Evolutionary conservation across 192 early-diverging fungal species (phyloP).

Genomic region (Mortierella antarctica): DNA sequence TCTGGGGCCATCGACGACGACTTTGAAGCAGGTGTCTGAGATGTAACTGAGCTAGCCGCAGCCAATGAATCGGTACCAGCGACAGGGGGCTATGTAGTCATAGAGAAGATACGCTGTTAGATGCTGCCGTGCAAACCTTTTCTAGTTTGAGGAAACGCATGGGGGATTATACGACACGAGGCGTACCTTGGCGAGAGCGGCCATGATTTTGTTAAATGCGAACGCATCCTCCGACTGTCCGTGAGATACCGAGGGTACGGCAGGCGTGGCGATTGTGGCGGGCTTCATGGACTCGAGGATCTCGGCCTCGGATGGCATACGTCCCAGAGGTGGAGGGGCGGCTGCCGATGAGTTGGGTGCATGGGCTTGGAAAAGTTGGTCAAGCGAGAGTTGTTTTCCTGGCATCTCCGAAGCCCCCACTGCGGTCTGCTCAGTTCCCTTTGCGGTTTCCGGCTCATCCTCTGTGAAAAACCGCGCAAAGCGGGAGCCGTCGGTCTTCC

Average conservation of each 20-base stretch:
- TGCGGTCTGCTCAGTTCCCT: conserved; percentile 12
- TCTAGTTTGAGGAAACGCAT: too few species aligned
- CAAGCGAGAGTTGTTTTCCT: conserved; percentile 55
- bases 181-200: conserved; percentile 61
- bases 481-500: conserved; percentile 62
- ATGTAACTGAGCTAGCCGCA: neutral
- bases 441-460: conserved; percentile 53
- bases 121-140: neutral
- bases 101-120: neutral
- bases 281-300: conserved; percentile 60
- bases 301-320: conserved; percentile 67
- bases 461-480: conserved; percentile 69
- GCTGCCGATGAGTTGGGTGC: conserved; percentile 23
- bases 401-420: conserved; percentile 20
- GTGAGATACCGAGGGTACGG: conserved; percentile 9
- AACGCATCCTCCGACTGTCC: conserved; percentile 57
- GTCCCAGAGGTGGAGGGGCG: conserved; percentile 18
- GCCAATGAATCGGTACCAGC: conserved; percentile 1
- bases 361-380: conserved; percentile 64
- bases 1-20: neutral
- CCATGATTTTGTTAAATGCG: conserved; percentile 64
- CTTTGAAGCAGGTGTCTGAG: neutral
- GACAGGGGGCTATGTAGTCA: conserved; percentile 21
- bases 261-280: conserved; percentile 19
- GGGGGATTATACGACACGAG: too few species aligned